Evolutionary conservation across 1,284 basidiomycete genomes (phyloP).

Genomic region (Polyporus tsugae): DNA sequence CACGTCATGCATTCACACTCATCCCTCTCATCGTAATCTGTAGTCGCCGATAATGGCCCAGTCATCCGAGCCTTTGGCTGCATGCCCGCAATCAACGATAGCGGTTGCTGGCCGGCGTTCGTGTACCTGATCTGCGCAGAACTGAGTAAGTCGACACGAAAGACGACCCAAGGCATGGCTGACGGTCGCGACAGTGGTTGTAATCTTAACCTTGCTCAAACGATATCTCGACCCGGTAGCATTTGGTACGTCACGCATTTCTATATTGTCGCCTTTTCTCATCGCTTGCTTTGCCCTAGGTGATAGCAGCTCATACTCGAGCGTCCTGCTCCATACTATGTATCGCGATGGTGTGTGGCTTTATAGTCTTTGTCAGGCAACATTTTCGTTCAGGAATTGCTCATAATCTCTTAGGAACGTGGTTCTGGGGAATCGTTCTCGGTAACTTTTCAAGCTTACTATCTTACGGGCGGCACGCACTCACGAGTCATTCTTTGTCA

Average conservation of each 20-base stretch:
- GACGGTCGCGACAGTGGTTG: neutral
- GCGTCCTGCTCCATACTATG: neutral
- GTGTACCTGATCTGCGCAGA: constrained; percentile 2
- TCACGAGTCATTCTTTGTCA: neutral
- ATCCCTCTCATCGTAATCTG: neutral
- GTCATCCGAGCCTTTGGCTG: neutral
- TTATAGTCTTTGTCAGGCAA: neutral
- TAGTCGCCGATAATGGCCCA: neutral
- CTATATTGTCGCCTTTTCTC: neutral
- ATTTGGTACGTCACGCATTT: neutral
- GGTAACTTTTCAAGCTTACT: neutral
- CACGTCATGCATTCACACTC: neutral
- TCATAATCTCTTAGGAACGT: neutral
- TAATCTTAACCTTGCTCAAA: neutral
- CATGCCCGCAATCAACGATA: constrained; percentile 4
- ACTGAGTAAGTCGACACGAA: neutral
- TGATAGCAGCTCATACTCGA: neutral
- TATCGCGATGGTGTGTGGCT: constrained; percentile 3
- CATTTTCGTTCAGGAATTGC: neutral
- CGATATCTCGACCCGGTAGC: constrained; percentile 2
- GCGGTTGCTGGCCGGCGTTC: constrained; percentile 4
- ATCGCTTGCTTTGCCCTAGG: neutral
- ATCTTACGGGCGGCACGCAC: neutral
- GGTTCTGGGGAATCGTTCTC: constrained; percentile 1
- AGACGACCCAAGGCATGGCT: neutral